These are phyloP conservation scores for Cornus controversa DNA, from an alignment of 148 eudicot species.

Conservation along the genomic window DNA sequence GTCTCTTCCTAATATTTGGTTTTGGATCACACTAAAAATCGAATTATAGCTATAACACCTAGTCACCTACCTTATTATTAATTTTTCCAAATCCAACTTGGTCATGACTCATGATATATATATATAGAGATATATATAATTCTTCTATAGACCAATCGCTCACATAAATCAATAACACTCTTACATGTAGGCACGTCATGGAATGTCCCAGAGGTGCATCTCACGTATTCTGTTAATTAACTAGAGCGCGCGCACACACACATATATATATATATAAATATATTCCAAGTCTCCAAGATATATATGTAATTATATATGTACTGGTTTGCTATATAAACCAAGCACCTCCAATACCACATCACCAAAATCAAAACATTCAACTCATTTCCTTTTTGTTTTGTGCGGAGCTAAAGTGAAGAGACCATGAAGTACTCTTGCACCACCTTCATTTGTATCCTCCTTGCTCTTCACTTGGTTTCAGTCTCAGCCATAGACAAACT, in stretches of 20 bases:
- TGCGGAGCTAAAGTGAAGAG: neutral
- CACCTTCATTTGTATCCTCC: constrained; percentile 14
- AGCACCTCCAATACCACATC: neutral
- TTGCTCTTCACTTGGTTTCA: constrained; percentile 9
- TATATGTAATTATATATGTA: too few relatives aligned
- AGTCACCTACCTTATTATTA: too few relatives aligned
- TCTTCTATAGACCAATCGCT: too few relatives aligned
- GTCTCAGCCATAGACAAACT: constrained; percentile 10
- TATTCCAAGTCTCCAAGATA: too few relatives aligned
- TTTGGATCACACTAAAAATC: too few relatives aligned
- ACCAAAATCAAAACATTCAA: neutral
- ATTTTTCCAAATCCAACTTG: too few relatives aligned
- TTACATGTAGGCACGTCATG: neutral
- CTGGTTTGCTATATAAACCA: neutral
- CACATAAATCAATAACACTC: too few relatives aligned
- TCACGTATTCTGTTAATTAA: neutral
- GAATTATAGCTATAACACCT: too few relatives aligned
- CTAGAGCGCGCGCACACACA: neutral
- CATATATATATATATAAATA: neutral
- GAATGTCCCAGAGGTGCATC: neutral
- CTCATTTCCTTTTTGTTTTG: neutral
- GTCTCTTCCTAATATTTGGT: too few relatives aligned
- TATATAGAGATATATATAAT: too few relatives aligned
- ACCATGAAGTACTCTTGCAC: constrained; percentile 19
- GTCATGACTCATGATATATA: too few relatives aligned